These are phyloP conservation scores for Melaleuca quinquenervia DNA, from an alignment of 345 rosid genomes.

Conservation along the genomic window DNA sequence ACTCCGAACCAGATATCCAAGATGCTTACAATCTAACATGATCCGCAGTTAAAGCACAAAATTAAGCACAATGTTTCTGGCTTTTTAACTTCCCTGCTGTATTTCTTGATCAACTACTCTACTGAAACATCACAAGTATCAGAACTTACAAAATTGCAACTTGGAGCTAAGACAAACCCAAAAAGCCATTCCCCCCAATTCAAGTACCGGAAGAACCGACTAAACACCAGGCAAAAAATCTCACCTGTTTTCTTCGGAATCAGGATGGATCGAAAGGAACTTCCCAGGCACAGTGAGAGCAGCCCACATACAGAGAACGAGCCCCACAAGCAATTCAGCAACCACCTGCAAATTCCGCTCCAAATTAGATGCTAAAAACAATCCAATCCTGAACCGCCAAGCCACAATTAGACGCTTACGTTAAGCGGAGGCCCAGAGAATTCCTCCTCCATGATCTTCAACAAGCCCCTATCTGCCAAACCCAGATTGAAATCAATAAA, in stretches of 20 bases:
- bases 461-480: conserved; percentile 67
- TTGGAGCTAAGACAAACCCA: not conserved
- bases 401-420: conserved; percentile 20
- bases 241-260: conserved; percentile 92
- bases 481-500: not conserved
- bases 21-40: not conserved
- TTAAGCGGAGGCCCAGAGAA: conserved; percentile 67
- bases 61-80: not conserved
- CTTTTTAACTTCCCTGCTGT: not conserved
- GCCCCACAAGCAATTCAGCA: conserved; percentile 60
- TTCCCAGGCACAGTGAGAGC: conserved; percentile 83
- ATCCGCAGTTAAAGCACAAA: not conserved
- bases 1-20: not conserved
- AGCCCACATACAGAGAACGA: conserved; percentile 83
- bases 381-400: not conserved
- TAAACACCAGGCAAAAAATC: not conserved
- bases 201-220: not conserved
- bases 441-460: conserved; percentile 90
- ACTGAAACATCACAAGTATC: not conserved
- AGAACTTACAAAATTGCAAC: not conserved
- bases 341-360: conserved; percentile 39
- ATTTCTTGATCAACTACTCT: not conserved
- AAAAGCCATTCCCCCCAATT: not conserved
- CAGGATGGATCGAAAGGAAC: conserved; percentile 78
- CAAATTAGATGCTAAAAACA: not conserved